Conservation (phyloP, 371 early-diverging fungal species). For the Mortierella sp. region DNA sequence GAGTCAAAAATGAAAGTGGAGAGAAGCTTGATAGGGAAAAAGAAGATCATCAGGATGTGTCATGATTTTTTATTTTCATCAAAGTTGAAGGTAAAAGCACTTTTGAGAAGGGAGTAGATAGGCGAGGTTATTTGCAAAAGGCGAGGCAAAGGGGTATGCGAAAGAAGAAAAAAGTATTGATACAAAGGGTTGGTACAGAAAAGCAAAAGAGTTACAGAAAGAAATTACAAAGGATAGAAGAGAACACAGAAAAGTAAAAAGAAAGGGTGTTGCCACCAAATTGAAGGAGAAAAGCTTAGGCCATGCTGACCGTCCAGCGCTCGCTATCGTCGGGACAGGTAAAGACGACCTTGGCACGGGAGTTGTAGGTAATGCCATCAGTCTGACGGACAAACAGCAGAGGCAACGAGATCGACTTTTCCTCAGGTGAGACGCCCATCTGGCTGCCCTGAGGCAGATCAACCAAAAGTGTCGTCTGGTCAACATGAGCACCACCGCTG, state of each 20-base stretch:
- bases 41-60: not conserved
- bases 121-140: no score
- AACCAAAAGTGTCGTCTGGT: constrained; percentile 47
- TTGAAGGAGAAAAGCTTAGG: constrained; percentile 19
- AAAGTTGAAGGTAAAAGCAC: not conserved
- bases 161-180: constrained; percentile 5
- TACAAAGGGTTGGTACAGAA: not conserved
- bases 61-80: not conserved
- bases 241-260: not conserved
- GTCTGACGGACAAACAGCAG: constrained; percentile 49
- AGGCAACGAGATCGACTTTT: constrained; percentile 41
- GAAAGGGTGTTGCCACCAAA: not conserved
- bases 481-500: constrained; percentile 3
- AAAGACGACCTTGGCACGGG: constrained; percentile 51
- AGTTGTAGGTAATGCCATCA: constrained; percentile 57
- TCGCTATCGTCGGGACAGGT: constrained; percentile 44
- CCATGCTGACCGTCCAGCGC: constrained; percentile 47
- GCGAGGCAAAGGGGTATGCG: not conserved
- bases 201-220: constrained; percentile 1
- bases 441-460: constrained; percentile 49
- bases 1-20: not conserved
- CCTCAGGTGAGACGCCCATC: constrained; percentile 34
- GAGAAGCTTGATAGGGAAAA: not conserved
- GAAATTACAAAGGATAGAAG: not conserved
- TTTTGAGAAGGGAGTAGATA: not conserved